phyloP scores from a whole-genome alignment of 1,139 yeast genomes.

The Geotrichum carabidarum region DNA sequence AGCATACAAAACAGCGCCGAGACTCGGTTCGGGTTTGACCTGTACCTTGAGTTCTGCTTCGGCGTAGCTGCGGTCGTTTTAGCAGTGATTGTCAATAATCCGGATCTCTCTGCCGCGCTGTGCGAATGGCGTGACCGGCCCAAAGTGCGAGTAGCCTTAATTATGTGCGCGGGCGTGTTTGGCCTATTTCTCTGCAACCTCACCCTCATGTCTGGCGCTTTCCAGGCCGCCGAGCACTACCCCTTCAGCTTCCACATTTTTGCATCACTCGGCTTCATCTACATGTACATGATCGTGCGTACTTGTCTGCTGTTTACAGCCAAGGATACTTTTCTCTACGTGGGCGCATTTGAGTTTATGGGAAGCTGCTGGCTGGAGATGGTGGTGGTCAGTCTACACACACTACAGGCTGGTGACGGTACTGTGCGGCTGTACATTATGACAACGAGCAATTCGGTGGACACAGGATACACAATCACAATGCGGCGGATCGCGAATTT shows the following conservation, averaged over 20 bases:
- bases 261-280: neutral
- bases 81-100: neutral
- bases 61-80: conserved; percentile 4
- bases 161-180: neutral
- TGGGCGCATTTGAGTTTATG: neutral
- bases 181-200: neutral
- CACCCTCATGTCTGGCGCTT: neutral
- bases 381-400: conserved; percentile 10
- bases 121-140: neutral
- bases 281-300: neutral
- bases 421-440: conserved; percentile 6
- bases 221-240: neutral
- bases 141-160: neutral
- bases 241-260: neutral
- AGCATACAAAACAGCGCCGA: too few relatives aligned
- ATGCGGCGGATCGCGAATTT: conserved; percentile 2
- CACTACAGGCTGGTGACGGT: conserved; percentile 11
- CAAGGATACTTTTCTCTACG: neutral
- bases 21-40: neutral
- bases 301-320: neutral
- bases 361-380: conserved; percentile 11
- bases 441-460: conserved; percentile 10
- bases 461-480: neutral
- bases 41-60: conserved; percentile 1
- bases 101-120: neutral